Evolutionary conservation across 1,139 yeast genomes (phyloP).

Genomic region (Suzukiozyma palmioleophila): DNA sequence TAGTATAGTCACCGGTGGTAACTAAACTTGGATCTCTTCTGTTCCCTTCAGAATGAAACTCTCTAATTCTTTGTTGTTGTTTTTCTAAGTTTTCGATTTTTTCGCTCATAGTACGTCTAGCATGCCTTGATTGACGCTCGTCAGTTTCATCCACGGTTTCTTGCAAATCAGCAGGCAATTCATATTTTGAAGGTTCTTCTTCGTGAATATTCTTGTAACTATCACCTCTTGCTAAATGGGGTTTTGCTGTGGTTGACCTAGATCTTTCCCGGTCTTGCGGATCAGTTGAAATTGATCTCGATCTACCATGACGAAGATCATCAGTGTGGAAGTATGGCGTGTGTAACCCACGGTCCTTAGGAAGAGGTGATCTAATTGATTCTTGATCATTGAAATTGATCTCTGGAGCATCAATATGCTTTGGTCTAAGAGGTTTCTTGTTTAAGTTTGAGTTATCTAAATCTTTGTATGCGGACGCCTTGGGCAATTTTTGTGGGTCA

Average conservation of each 20-base stretch:
- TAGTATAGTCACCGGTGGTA: conserved; percentile 48
- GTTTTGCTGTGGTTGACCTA: conserved; percentile 32
- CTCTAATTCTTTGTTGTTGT: conserved; percentile 5
- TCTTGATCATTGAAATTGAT: conserved; percentile 5
- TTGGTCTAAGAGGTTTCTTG: neutral
- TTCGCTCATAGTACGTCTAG: conserved; percentile 49
- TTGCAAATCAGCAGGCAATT: conserved; percentile 38
- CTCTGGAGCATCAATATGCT: conserved; percentile 1
- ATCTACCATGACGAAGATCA: conserved; percentile 22
- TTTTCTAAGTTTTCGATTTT: conserved; percentile 31
- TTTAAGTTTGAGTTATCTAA: conserved; percentile 2
- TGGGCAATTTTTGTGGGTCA: conserved; percentile 38
- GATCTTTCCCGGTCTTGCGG: conserved; percentile 20
- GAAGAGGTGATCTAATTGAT: conserved; percentile 5
- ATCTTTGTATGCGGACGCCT: conserved; percentile 3
- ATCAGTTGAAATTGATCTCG: conserved; percentile 27
- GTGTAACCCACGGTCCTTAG: conserved; percentile 22
- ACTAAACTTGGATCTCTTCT: conserved; percentile 41
- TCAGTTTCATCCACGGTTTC: conserved; percentile 23
- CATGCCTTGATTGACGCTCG: conserved; percentile 40
- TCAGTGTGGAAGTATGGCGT: conserved; percentile 46
- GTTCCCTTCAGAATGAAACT: conserved; percentile 7
- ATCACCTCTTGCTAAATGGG: conserved; percentile 66
- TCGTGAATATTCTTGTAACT: conserved; percentile 49
- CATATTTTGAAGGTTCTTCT: conserved; percentile 40